phyloP scores from a whole-genome alignment of 2,329 filamentous ascomycete species.

The Alternaria ventricosa region DNA sequence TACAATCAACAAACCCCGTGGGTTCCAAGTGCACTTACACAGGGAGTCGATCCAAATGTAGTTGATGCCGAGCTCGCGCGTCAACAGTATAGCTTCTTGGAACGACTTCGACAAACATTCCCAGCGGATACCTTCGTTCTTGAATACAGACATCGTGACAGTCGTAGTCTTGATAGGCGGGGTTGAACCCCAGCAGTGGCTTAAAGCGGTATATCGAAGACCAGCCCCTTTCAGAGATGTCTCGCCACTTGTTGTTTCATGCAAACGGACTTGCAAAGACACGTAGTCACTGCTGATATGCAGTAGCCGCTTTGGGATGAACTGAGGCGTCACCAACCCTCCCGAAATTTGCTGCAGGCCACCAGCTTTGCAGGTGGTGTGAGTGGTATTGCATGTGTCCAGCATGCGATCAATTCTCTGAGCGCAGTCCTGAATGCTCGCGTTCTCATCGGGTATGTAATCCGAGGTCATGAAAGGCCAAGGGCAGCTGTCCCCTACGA shows the following conservation, averaged over 20 bases:
- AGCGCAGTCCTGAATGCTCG: not conserved
- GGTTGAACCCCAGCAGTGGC: not conserved
- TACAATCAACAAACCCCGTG: too few species aligned
- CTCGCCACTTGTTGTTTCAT: accelerated
- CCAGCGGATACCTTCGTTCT: too few species aligned
- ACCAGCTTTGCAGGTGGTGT: too few species aligned
- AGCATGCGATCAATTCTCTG: not conserved
- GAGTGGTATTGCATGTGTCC: too few species aligned
- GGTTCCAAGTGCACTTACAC: too few species aligned
- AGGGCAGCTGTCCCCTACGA: not conserved
- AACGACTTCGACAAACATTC: not conserved
- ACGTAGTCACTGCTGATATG: accelerated
- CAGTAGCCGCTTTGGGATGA: not conserved
- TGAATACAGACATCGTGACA: too few species aligned
- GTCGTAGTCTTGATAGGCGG: not conserved
- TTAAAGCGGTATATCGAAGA: not conserved
- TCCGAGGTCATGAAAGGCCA: not conserved
- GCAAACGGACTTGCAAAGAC: not conserved
- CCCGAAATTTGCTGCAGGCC: too few species aligned
- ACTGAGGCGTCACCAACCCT: accelerated
- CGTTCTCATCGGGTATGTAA: not conserved
- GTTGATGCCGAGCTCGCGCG: not conserved
- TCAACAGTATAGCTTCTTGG: not conserved
- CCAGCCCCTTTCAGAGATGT: not conserved
- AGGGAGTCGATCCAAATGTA: not conserved